Percentiles rank a stretch among this genome's conserved stretches.
phyloP scores from a whole-genome alignment of 768 basidiomycete genomes.

The Galerina sulciceps region DNA sequence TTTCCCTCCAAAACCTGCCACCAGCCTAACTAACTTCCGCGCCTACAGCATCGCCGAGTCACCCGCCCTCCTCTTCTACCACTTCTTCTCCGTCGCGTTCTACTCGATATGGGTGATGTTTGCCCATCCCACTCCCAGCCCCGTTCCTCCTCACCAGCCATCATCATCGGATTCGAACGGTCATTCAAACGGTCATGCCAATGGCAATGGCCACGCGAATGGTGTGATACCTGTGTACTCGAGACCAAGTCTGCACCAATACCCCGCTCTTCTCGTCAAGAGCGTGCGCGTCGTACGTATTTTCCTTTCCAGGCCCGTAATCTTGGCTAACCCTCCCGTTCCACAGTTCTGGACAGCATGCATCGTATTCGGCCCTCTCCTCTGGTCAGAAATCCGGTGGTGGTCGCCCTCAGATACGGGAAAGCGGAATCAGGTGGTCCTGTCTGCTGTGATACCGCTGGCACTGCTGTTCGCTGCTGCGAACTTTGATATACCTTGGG shows the following conservation, averaged over 20 bases:
- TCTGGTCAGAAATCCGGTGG: constrained; percentile 88
- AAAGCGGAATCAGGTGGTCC: constrained; percentile 20
- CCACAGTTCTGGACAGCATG: constrained; percentile 87
- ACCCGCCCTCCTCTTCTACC: constrained; percentile 79
- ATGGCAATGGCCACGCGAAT: constrained; percentile 20
- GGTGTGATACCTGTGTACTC: constrained; percentile 39
- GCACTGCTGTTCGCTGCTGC: constrained; percentile 17
- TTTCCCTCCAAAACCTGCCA: neutral
- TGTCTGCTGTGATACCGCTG: constrained; percentile 22
- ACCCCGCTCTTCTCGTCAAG: constrained; percentile 68
- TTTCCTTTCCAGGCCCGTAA: neutral
- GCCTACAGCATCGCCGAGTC: constrained; percentile 71
- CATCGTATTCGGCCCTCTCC: constrained; percentile 83
- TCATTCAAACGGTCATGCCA: constrained; percentile 8
- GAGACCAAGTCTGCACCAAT: constrained; percentile 58
- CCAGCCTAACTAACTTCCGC: neutral
- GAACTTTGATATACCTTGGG: constrained; percentile 13
- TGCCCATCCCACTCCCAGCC: constrained; percentile 49
- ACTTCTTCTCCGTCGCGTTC: constrained; percentile 96
- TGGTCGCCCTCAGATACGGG: constrained; percentile 47
- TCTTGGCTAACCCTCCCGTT: neutral
- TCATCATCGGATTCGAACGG: neutral
- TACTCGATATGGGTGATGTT: constrained; percentile 94
- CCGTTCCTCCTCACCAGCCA: constrained; percentile 24
- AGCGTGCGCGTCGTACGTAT: constrained; percentile 71